Percentiles rank a stretch among this genome's conserved stretches.
These are phyloP conservation scores for Cladophialophora carrionii DNA, from an alignment of 2,329 filamentous ascomycete genomes.

Conservation along the genomic window DNA sequence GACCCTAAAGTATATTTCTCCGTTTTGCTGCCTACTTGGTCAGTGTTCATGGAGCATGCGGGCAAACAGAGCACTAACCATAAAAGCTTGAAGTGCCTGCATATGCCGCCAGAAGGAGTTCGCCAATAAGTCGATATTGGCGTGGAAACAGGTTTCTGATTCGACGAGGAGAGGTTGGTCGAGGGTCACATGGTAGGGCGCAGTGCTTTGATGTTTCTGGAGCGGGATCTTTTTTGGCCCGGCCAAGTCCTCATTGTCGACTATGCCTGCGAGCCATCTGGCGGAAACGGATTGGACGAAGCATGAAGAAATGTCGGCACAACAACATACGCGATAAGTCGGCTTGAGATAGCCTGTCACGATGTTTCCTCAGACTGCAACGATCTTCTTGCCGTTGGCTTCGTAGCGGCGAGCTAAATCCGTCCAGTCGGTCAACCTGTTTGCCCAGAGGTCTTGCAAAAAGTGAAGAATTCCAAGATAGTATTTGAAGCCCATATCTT, in stretches of 20 bases:
- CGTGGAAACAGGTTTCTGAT: background rate
- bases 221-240: background rate
- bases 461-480: constrained; percentile 31
- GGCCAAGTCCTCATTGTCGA: background rate
- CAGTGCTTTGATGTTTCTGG: background rate
- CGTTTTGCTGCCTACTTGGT: constrained; percentile 17
- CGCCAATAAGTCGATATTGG: background rate
- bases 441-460: constrained; percentile 32
- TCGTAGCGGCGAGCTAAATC: constrained; percentile 28
- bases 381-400: constrained; percentile 26
- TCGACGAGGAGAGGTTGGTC: background rate
- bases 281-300: background rate
- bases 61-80: constrained; percentile 9
- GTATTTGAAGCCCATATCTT: constrained; percentile 33
- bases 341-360: background rate
- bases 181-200: background rate
- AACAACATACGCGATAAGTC: background rate
- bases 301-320: background rate
- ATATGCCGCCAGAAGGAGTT: background rate
- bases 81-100: constrained; percentile 5
- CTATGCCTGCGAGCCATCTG: background rate
- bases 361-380: constrained; percentile 27
- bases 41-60: constrained; percentile 1
- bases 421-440: constrained; percentile 19
- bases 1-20: constrained; percentile 16